Conservation (phyloP, 2,329 filamentous ascomycete species). For the Trichoderma sp. region DNA sequence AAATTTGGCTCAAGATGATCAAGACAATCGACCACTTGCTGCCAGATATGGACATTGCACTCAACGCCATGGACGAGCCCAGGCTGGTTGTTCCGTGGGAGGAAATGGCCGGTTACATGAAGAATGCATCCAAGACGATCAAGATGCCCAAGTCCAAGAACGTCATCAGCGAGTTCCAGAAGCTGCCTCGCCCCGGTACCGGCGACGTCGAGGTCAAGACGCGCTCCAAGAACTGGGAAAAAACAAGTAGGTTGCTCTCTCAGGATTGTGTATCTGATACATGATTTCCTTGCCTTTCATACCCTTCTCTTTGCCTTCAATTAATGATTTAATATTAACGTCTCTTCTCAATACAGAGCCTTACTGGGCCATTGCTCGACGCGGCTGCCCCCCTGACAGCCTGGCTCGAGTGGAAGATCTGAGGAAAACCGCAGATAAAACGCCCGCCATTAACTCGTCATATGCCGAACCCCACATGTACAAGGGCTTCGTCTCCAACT, state of each 20-base stretch:
- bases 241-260: conserved; percentile 31
- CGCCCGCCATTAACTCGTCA: conserved; percentile 45
- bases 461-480: conserved; percentile 49
- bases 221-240: conserved; percentile 48
- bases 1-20: conserved; percentile 55
- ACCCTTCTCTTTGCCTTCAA: neutral
- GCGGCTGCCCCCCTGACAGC: conserved; percentile 62
- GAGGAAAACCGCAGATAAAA: conserved; percentile 43
- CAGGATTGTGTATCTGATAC: neutral
- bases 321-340: neutral
- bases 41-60: conserved; percentile 65
- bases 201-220: conserved; percentile 35
- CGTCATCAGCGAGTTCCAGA: conserved; percentile 44
- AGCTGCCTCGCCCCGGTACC: conserved; percentile 39
- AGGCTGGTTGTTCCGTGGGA: conserved; percentile 63
- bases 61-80: conserved; percentile 67
- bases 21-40: conserved; percentile 52
- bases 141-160: conserved; percentile 43
- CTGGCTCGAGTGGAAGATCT: conserved; percentile 50
- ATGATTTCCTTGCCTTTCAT: neutral
- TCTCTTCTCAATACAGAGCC: conserved; percentile 37
- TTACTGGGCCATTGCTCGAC: conserved; percentile 57
- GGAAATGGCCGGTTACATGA: conserved; percentile 53
- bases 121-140: conserved; percentile 48
- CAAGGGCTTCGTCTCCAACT: conserved; percentile 60